These are phyloP conservation scores for Epichloe gansuensis DNA, from an alignment of 2,329 filamentous ascomycete species.

Conservation along the genomic window DNA sequence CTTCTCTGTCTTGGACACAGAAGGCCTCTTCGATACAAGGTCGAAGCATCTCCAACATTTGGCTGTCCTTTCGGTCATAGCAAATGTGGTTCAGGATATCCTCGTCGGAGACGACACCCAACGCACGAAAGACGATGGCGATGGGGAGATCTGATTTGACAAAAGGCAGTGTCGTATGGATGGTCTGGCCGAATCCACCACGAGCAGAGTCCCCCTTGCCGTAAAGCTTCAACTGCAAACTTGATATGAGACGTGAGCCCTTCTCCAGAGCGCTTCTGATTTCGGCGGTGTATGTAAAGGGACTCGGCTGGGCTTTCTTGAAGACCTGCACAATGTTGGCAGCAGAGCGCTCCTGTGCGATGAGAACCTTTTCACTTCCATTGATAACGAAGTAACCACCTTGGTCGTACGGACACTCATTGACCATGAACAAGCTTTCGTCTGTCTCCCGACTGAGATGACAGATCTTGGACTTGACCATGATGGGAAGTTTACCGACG, in stretches of 20 bases:
- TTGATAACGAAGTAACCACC: slow-evolving; percentile 99
- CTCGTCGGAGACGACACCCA: slow-evolving; percentile 93
- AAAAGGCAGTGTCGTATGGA: slow-evolving; percentile 84
- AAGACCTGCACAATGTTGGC: slow-evolving; percentile 99
- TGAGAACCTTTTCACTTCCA: slow-evolving; percentile 95
- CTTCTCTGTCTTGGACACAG: slow-evolving; percentile 88
- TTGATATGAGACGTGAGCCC: slow-evolving; percentile 87
- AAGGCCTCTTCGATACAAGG: slow-evolving; percentile 96
- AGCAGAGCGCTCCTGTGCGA: slow-evolving; percentile 92
- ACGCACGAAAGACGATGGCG: slow-evolving; percentile 85
- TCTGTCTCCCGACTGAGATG: slow-evolving; percentile 75
- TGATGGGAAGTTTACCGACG: slow-evolving; percentile 91
- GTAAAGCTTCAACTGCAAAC: slow-evolving; percentile 80
- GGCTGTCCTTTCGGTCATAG: slow-evolving; percentile 86
- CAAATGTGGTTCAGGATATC: slow-evolving; percentile 98
- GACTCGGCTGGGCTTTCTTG: slow-evolving; percentile 88
- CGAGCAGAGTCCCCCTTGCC: slow-evolving; percentile 70
- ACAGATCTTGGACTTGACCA: slow-evolving; percentile 96
- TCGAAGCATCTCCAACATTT: slow-evolving; percentile 95
- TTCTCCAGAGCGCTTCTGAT: slow-evolving; percentile 95
- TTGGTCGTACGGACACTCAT: slow-evolving; percentile 96
- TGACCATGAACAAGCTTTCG: slow-evolving; percentile 76
- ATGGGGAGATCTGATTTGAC: slow-evolving; percentile 90
- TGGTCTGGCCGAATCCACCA: slow-evolving; percentile 73
- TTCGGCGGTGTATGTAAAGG: slow-evolving; percentile 86